A percentile compares a stretch with the other conserved stretches of the same genome.
Evolutionary conservation across 106 monocot species (phyloP).

Genomic region (Platanthera guangdongensis): DNA sequence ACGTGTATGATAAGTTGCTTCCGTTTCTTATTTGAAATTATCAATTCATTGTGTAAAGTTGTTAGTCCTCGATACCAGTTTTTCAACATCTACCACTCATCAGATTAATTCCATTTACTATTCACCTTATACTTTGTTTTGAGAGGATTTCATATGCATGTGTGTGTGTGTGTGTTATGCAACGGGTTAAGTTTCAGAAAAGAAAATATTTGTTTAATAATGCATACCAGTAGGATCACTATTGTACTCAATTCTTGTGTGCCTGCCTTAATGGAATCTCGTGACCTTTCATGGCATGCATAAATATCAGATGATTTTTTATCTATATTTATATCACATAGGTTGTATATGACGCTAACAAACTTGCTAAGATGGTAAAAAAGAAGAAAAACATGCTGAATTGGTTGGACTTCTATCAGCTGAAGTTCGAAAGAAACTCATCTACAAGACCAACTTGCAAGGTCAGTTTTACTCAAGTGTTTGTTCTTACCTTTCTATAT

Average conservation of each 20-base stretch:
- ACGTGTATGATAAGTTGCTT: neutral
- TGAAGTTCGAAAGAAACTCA: slow-evolving; percentile 45
- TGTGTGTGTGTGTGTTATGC: too few species aligned
- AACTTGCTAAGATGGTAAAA: slow-evolving; percentile 41
- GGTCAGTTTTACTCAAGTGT: slow-evolving; percentile 14
- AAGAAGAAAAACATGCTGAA: slow-evolving; percentile 40
- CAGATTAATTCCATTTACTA: too few species aligned
- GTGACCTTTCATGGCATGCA: neutral
- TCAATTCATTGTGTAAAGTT: neutral
- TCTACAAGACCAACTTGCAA: slow-evolving; percentile 38
- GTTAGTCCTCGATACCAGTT: neutral
- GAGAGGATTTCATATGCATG: too few species aligned
- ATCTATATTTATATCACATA: slow-evolving; percentile 4
- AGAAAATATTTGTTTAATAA: too few species aligned
- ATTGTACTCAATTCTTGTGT: neutral
- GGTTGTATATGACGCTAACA: slow-evolving; percentile 54
- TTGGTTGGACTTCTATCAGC: slow-evolving; percentile 43
- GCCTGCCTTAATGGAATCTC: neutral
- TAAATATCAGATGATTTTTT: neutral
- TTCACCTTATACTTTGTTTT: too few species aligned
- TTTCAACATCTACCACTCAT: too few species aligned
- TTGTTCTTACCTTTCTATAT: neutral
- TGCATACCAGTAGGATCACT: too few species aligned
- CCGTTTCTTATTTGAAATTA: neutral
- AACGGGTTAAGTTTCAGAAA: too few species aligned